These are phyloP conservation scores for Forsythia viridissima DNA, from an alignment of 257 asterid species.

Conservation along the genomic window DNA sequence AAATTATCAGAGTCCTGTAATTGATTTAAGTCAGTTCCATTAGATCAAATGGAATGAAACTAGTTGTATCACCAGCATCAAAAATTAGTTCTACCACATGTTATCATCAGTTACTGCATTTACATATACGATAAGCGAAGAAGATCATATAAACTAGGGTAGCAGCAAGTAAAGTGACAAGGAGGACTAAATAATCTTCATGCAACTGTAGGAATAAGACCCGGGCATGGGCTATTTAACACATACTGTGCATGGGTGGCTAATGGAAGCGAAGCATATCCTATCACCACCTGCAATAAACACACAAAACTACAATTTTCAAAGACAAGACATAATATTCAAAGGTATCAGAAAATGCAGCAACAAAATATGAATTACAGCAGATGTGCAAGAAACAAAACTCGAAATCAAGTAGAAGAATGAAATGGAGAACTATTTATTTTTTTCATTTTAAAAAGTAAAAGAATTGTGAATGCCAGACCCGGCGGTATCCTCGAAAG, in stretches of 20 bases:
- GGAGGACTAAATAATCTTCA: conserved; percentile 10
- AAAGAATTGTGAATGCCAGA: conserved; percentile 14
- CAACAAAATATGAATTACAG: conserved; percentile 2
- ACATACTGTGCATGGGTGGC: conserved; percentile 91
- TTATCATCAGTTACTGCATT: conserved; percentile 14
- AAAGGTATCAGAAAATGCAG: conserved; percentile 13
- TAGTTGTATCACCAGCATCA: neutral
- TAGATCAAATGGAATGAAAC: conserved; percentile 1
- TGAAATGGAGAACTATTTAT: conserved; percentile 2
- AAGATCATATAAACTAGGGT: conserved; percentile 15
- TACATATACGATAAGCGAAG: neutral
- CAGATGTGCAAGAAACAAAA: conserved; percentile 15
- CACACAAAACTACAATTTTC: conserved; percentile 25
- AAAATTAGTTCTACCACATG: neutral
- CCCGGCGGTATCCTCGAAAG: conserved; percentile 17
- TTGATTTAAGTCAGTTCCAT: conserved; percentile 1
- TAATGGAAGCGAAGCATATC: conserved; percentile 90
- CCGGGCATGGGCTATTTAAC: conserved; percentile 14
- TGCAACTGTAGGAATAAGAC: conserved; percentile 19
- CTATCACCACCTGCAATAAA: conserved; percentile 81
- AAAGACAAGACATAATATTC: conserved; percentile 21
- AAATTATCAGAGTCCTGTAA: conserved; percentile 1
- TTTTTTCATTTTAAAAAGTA: conserved; percentile 18
- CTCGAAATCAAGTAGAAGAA: conserved; percentile 14
- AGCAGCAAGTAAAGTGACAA: conserved; percentile 24